Evolutionary conservation across 257 asterid genomes (phyloP), one percentile per base, ranked within the genome.

Genomic region (Jaltomata sinuosa): DNA sequence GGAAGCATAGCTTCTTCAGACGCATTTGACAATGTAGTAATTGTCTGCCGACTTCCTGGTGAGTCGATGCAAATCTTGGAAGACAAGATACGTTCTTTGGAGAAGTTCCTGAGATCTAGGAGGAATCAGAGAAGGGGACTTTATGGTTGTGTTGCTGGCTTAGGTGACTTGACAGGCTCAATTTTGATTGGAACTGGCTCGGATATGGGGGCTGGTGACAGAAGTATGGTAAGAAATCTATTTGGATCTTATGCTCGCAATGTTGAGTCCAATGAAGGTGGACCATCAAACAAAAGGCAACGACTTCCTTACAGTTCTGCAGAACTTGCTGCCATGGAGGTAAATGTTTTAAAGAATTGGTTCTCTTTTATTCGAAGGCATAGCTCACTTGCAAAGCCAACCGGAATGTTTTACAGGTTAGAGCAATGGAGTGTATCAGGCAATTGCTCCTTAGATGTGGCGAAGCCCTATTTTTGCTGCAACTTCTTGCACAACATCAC

Each of bases 301-400:
- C 92, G 99, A 85, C 91, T 93, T 87, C 95, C 97, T 31, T 93
- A 96, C 87, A 94, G 92, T 91, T 90, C 97, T 85, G 89, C 98
- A 59, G 99, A 96, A 89, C 89, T 96, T 83, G 98, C 99, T 88
- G 98, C 98, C 83, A 94, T 96, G 99, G 99, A 96, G 98, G 99
- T 93, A 87, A 80, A 19, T 84, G 38, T 85, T 85, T 21, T 83
- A 83, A 74, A 79, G 55, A 59, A 79, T 87, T 80, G 78, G 74
- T 52, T 78, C 87, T 53, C 82, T 79, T 82, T 84, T 86, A 54
- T 64, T 53, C 80, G 84, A 52, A 61, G 72, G 16, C 77, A 31
- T 38, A 19, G 27, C 62, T 82, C 12, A 25, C 79, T 40, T 85
- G 54, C 78, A 79, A 86, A 77, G 80, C 45, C 74, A 69, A 59